A percentile compares a stretch with the other conserved stretches of the same genome.
Conservation (phyloP, 1,139 yeast genomes). For the Sugiyamaella xylanicola region DNA sequence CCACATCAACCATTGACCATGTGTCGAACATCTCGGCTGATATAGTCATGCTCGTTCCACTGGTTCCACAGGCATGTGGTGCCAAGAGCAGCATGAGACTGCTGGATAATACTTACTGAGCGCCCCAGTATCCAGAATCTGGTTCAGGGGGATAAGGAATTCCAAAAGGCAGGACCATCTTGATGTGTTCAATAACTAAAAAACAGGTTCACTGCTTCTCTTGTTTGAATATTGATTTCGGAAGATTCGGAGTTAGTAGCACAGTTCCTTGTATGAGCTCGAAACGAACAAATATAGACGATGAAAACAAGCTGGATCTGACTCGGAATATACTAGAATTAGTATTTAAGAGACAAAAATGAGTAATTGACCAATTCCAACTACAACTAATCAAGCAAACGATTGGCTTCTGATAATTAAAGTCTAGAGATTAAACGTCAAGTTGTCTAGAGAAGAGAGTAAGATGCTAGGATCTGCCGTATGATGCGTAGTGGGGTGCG, state of each 20-base stretch:
- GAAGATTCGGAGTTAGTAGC: neutral
- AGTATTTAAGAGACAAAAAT: too few relatives aligned
- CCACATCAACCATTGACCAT: too few relatives aligned
- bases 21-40: too few relatives aligned
- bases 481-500: neutral
- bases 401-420: neutral
- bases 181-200: neutral
- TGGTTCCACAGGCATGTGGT: too few relatives aligned
- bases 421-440: too few relatives aligned
- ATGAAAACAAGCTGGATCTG: too few relatives aligned
- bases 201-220: neutral
- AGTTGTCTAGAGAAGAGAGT: too few relatives aligned
- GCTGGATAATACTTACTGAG: conserved; percentile 30
- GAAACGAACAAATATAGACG: too few relatives aligned
- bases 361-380: neutral
- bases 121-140: conserved; percentile 40
- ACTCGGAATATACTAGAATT: too few relatives aligned
- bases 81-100: too few relatives aligned
- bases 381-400: neutral
- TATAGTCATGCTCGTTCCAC: too few relatives aligned
- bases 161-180: conserved; percentile 25
- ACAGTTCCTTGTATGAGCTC: neutral
- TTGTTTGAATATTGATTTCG: neutral
- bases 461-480: neutral
- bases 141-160: conserved; percentile 39